Conservation (phyloP, 2,329 filamentous ascomycete genomes). For the Chrysosporium keratinophilum region DNA sequence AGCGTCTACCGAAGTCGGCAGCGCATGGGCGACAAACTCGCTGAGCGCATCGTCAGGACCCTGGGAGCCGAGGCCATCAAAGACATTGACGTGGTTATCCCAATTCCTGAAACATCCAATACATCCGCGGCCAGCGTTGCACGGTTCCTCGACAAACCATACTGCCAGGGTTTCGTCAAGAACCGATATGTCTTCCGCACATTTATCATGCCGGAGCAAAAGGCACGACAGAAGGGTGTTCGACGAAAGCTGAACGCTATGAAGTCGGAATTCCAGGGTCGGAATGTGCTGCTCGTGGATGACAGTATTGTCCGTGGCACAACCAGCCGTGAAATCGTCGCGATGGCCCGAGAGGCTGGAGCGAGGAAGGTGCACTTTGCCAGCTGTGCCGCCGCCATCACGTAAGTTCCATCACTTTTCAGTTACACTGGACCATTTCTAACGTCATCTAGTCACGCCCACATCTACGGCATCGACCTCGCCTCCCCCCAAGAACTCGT, state of each 20-base stretch:
- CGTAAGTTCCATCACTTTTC: conserved; percentile 29
- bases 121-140: conserved; percentile 69
- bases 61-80: conserved; percentile 59
- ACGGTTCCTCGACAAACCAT: conserved; percentile 64
- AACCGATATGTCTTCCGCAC: conserved; percentile 83
- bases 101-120: conserved; percentile 73
- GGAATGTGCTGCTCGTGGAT: conserved; percentile 74
- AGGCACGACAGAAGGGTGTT: conserved; percentile 70
- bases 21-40: conserved; percentile 76
- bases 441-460: conserved; percentile 48
- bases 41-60: conserved; percentile 56
- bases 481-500: conserved; percentile 62
- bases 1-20: conserved; percentile 74
- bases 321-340: conserved; percentile 66
- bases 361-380: conserved; percentile 75
- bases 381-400: conserved; percentile 72
- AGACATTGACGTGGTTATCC: conserved; percentile 71
- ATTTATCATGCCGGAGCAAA: conserved; percentile 78
- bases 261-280: conserved; percentile 68
- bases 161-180: conserved; percentile 75
- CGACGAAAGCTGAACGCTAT: conserved; percentile 84
- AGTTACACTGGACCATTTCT: no score
- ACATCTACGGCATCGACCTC: conserved; percentile 75
- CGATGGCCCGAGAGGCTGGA: conserved; percentile 74
- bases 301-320: conserved; percentile 85